Evolutionary conservation across 1,284 basidiomycete species (phyloP).

Genomic region (Anthracocystis walkeri): DNA sequence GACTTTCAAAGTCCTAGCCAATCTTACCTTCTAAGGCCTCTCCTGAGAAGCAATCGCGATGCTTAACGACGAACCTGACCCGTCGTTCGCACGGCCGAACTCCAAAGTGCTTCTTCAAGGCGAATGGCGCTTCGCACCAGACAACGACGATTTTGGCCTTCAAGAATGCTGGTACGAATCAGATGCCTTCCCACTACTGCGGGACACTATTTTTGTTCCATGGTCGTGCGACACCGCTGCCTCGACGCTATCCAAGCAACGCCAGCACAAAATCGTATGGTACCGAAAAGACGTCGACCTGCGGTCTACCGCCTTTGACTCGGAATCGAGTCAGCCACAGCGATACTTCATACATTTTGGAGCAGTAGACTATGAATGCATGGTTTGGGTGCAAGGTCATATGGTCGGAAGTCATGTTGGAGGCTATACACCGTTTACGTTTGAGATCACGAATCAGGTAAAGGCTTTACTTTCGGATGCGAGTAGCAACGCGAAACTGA

Average conservation of each 20-base stretch:
- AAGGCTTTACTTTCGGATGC: too few relatives aligned
- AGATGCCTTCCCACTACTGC: neutral
- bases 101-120: slow-evolving; percentile 15
- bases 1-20: too few relatives aligned
- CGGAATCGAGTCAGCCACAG: neutral
- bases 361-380: slow-evolving; percentile 52
- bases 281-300: slow-evolving; percentile 13
- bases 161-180: slow-evolving; percentile 25
- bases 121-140: slow-evolving; percentile 33
- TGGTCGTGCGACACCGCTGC: slow-evolving; percentile 27
- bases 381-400: slow-evolving; percentile 40
- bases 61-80: slow-evolving; percentile 3
- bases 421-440: slow-evolving; percentile 32
- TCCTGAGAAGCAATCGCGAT: neutral
- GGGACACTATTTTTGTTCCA: slow-evolving; percentile 28
- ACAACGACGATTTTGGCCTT: slow-evolving; percentile 38
- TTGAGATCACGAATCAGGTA: slow-evolving; percentile 40
- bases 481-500: neutral
- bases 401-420: slow-evolving; percentile 32
- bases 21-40: too few relatives aligned
- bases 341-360: slow-evolving; percentile 48
- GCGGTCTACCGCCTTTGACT: neutral
- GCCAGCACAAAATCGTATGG: slow-evolving; percentile 27
- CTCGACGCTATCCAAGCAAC: slow-evolving; percentile 16
- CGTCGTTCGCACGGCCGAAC: slow-evolving; percentile 7